These are phyloP conservation scores for Ophiostoma quercus DNA, from an alignment of 2,329 filamentous ascomycete species.

Conservation along the genomic window DNA sequence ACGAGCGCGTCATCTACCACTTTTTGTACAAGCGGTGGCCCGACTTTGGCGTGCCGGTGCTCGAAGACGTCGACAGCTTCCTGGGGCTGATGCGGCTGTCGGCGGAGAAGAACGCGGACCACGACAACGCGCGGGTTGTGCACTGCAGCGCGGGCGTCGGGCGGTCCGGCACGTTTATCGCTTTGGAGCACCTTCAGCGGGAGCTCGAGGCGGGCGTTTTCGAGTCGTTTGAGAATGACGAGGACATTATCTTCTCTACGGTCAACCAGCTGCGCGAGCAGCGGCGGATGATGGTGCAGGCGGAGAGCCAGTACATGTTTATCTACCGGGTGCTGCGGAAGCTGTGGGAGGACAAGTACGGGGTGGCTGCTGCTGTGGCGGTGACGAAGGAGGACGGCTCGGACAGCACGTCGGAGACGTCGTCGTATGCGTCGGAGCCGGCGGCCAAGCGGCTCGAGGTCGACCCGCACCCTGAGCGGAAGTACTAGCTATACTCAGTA, in stretches of 20 bases:
- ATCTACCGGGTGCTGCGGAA: slow-evolving; percentile 81
- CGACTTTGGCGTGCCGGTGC: slow-evolving; percentile 76
- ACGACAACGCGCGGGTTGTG: slow-evolving; percentile 69
- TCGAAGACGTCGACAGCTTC: slow-evolving; percentile 62
- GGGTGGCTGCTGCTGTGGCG: slow-evolving; percentile 30
- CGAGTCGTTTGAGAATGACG: slow-evolving; percentile 13
- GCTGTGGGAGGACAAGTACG: slow-evolving; percentile 64
- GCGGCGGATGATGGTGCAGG: slow-evolving; percentile 92
- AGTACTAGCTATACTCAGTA: neutral
- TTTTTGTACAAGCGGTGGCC: slow-evolving; percentile 84
- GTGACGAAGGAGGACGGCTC: slow-evolving; percentile 27
- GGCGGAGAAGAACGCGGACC: slow-evolving; percentile 49
- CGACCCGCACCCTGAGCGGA: slow-evolving; percentile 40
- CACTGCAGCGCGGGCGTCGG: slow-evolving; percentile 92
- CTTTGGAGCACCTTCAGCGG: slow-evolving; percentile 82
- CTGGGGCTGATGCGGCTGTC: slow-evolving; percentile 66
- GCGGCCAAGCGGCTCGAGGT: slow-evolving; percentile 51
- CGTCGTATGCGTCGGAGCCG: slow-evolving; percentile 35
- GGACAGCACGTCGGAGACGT: neutral
- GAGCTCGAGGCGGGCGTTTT: slow-evolving; percentile 74
- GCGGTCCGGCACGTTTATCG: slow-evolving; percentile 90
- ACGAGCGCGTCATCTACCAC: slow-evolving; percentile 70
- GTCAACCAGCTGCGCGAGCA: slow-evolving; percentile 81
- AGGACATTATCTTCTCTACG: slow-evolving; percentile 56
- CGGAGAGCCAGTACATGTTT: slow-evolving; percentile 76